These are phyloP conservation scores for Planoprotostelium fungivorum DNA, from an alignment of 78 protist genomes.

Conservation along the genomic window DNA sequence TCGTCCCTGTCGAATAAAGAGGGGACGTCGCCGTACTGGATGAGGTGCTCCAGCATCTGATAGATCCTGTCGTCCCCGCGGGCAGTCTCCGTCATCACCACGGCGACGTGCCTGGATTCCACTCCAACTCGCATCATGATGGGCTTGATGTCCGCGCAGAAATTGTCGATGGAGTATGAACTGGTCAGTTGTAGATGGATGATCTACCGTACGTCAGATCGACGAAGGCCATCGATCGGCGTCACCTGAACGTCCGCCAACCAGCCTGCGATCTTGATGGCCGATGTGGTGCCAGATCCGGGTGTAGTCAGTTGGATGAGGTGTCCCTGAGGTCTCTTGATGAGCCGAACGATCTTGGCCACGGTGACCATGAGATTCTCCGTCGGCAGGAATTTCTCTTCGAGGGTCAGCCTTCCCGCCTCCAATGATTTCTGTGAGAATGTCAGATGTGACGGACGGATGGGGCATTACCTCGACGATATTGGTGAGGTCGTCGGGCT, in stretches of 20 bases:
- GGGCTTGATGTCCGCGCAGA: neutral
- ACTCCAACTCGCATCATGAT: neutral
- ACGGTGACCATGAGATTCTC: neutral
- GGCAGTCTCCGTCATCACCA: neutral
- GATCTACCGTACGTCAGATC: neutral
- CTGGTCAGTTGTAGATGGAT: neutral
- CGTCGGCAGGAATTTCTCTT: neutral
- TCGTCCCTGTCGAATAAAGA: neutral
- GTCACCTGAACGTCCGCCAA: neutral
- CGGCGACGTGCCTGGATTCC: neutral
- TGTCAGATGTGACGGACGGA: neutral
- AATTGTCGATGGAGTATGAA: neutral
- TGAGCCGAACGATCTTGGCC: neutral
- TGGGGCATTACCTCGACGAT: neutral
- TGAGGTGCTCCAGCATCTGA: neutral
- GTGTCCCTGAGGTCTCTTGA: neutral
- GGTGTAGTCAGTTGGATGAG: neutral
- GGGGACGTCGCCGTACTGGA: neutral
- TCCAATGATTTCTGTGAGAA: neutral
- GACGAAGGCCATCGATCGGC: neutral
- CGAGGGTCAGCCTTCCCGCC: neutral
- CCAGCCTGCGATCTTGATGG: neutral
- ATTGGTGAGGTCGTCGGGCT: neutral
- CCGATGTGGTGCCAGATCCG: neutral
- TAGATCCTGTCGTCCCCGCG: neutral